These are phyloP conservation scores for Fraxinus nigra DNA, from an alignment of 305 asterid genomes.

Conservation along the genomic window DNA sequence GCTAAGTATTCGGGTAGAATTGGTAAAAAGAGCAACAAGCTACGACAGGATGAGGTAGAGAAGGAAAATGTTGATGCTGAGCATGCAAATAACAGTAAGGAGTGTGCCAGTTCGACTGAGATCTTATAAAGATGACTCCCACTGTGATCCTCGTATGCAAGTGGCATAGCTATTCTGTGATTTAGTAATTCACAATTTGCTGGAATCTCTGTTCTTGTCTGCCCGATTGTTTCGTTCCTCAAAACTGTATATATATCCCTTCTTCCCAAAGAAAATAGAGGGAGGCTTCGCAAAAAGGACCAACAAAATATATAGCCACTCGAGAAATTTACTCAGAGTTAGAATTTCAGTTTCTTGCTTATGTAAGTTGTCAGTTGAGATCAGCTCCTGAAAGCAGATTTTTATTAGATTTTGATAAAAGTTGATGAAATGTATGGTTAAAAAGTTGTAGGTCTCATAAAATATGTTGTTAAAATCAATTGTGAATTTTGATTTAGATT, in stretches of 20 bases:
- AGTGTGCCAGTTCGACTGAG: slow-evolving; percentile 11
- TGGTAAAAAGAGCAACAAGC: slow-evolving; percentile 44
- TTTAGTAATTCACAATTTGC: not conserved
- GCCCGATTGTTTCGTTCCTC: not conserved
- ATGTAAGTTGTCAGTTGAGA: not conserved
- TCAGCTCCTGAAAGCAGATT: not conserved
- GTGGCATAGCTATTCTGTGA: not conserved
- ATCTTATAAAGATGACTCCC: not conserved
- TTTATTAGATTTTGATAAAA: too few relatives aligned
- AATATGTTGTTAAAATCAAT: too few relatives aligned
- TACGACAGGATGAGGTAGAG: slow-evolving; percentile 29
- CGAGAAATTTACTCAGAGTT: not conserved
- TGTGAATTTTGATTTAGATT: too few relatives aligned
- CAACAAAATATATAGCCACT: not conserved
- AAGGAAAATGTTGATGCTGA: slow-evolving; percentile 22
- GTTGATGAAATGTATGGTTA: too few relatives aligned
- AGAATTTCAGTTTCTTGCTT: not conserved
- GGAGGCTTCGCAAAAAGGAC: not conserved
- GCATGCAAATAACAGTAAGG: slow-evolving; percentile 28
- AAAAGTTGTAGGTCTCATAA: too few relatives aligned
- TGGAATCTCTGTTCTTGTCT: not conserved
- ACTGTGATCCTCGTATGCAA: not conserved
- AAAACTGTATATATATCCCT: not conserved
- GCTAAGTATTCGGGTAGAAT: slow-evolving; percentile 55
- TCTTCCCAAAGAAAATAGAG: not conserved